Evolutionary conservation across 257 asterid species (phyloP), one percentile per base, ranked within the genome.

Genomic region (Petrea volubilis): DNA sequence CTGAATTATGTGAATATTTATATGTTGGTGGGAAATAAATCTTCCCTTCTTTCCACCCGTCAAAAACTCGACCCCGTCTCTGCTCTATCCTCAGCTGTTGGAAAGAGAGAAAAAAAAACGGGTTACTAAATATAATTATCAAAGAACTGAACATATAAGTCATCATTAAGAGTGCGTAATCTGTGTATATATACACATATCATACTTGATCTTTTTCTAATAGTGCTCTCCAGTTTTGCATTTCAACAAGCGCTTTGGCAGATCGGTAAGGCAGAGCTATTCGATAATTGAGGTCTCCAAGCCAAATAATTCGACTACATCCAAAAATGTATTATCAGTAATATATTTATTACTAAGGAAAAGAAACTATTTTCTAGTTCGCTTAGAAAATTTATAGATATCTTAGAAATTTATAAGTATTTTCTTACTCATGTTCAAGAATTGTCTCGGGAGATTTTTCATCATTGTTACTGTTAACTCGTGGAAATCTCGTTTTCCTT

Each of bases 21-120:
- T 95, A 95, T 0, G 99, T 95, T n/a, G 98, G 98, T 4, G 98
- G 98, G 81, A 94, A 94, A 79, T 94, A 94, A 60, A 94, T 89
- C 79, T 86, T 92, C 74, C 99, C 99, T 82, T 95, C 99, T 79
- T 70, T 90, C 99, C 99, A 95, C 20, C 94, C 96, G 5, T 83
- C 95, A 69, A 95, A 95, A 60, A 95, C 99, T 46, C 95, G 87
- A 33, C 96, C 98, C 29, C 82, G 83, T 72, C 95, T 88, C 83
- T 95, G 99, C 72, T 95, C 98, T 74, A 88, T 92, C 60, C 94
- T 77, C n/a, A 95, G 83, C 99, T 94, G 87, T 67, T 61, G 74
- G 27, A 59, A 38, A 38, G 64, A 78, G 24, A 9, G 5, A 53
- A 53, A 69, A 23, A 62, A 49, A 14, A 11, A 43, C 46, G 43